These are phyloP conservation scores for Populus euphratica DNA, from an alignment of 345 rosid genomes.

Conservation along the genomic window DNA sequence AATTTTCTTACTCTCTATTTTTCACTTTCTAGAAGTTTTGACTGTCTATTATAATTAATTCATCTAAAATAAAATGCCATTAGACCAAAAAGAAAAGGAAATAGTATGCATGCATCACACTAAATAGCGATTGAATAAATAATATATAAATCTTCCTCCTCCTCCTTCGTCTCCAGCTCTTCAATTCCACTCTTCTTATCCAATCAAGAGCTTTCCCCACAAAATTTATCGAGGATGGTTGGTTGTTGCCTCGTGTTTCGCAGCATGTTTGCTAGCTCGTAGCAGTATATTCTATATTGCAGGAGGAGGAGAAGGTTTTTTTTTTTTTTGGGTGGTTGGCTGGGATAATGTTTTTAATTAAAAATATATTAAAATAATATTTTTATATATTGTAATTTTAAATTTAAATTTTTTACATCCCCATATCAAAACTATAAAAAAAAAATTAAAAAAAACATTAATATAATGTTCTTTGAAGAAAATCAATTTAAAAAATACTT, in stretches of 20 bases:
- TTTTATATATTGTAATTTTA: no score
- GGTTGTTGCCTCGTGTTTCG: slow-evolving; percentile 35
- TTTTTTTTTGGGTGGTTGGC: no score
- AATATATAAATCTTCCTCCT: no score
- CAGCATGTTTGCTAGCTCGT: not conserved
- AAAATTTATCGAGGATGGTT: slow-evolving; percentile 10
- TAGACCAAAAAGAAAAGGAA: not conserved
- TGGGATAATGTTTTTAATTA: no score
- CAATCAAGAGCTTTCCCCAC: slow-evolving; percentile 3
- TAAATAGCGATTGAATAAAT: not conserved
- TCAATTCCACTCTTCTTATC: slow-evolving; percentile 13
- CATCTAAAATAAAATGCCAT: not conserved
- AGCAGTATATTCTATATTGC: no score
- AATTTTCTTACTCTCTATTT: not conserved
- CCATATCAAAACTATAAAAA: no score
- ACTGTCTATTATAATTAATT: not conserved
- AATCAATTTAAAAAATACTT: no score
- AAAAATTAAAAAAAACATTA: no score
- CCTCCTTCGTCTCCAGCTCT: no score
- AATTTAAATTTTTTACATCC: no score
- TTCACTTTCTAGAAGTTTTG: not conserved
- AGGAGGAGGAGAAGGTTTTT: not conserved
- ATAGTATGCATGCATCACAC: not conserved
- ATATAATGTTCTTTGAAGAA: no score
- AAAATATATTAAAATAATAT: no score